Percentiles rank a stretch among this genome's conserved stretches.
Conservation (phyloP, 495 filamentous ascomycete genomes). For the Tuber aestivum region DNA sequence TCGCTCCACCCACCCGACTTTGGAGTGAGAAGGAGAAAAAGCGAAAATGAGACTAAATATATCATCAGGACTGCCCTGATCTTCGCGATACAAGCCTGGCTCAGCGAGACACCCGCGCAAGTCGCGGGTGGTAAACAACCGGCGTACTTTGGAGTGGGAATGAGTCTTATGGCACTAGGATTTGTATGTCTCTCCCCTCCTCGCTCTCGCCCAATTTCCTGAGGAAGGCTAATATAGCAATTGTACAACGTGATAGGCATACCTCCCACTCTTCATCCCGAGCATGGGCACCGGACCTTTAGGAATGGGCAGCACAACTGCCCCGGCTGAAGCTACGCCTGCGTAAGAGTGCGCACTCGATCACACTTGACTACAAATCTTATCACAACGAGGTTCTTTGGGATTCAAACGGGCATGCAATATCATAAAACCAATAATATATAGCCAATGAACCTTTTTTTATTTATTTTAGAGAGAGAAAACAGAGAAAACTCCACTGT, state of each 20-base stretch:
- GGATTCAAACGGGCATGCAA: constrained; percentile 5
- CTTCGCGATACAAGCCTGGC: constrained; percentile 41
- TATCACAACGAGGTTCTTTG: not conserved
- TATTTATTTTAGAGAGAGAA: too few relatives aligned
- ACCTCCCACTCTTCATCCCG: constrained; percentile 38
- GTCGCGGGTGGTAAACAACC: constrained; percentile 41
- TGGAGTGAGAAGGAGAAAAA: not conserved
- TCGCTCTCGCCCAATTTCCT: not conserved
- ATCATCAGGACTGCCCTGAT: constrained; percentile 32
- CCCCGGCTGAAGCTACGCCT: constrained; percentile 12
- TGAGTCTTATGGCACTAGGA: constrained; percentile 36
- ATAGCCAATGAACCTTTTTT: not conserved
- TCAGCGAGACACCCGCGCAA: constrained; percentile 37
- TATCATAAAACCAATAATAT: constrained; percentile 19
- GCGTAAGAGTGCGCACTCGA: constrained; percentile 14
- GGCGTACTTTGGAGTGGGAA: constrained; percentile 38
- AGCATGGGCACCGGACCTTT: constrained; percentile 21
- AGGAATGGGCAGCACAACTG: constrained; percentile 12
- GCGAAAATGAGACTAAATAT: not conserved
- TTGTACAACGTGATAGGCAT: constrained; percentile 8
- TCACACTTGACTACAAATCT: not conserved
- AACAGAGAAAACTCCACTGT: not conserved
- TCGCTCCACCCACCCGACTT: not conserved
- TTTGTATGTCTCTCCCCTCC: constrained; percentile 18
- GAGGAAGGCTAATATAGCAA: not conserved